Percentiles rank a stretch among this genome's conserved stretches.
Evolutionary conservation across 805 yeast species (phyloP).

Genomic region (Saturnispora hagleri): DNA sequence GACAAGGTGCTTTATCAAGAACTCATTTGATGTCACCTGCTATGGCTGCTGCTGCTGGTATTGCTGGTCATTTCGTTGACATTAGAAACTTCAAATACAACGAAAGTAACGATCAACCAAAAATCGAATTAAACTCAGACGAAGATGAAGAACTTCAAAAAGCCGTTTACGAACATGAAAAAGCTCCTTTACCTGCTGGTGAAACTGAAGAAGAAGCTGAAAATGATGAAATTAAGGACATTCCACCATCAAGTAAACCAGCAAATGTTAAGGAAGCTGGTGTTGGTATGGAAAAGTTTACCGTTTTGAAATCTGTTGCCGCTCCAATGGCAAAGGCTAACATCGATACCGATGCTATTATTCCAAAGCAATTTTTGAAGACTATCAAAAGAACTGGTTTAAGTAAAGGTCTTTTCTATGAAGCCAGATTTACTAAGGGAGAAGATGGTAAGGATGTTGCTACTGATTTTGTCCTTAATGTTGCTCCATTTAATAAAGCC

Average conservation of each 20-base stretch:
- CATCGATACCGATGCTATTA: constrained; percentile 97
- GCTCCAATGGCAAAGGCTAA: constrained; percentile 94
- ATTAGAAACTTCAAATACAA: constrained; percentile 72
- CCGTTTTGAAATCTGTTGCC: constrained; percentile 70
- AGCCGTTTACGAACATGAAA: constrained; percentile 62
- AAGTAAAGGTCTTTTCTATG: constrained; percentile 81
- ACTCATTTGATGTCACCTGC: constrained; percentile 98
- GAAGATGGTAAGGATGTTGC: constrained; percentile 61
- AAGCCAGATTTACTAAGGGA: constrained; percentile 68
- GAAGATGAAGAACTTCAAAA: constrained; percentile 47
- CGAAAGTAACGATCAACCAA: constrained; percentile 48
- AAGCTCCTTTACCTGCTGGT: constrained; percentile 47
- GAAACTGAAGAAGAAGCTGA: constrained; percentile 38
- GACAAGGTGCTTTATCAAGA: constrained; percentile 95
- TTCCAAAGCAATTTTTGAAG: constrained; percentile 96
- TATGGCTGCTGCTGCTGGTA: constrained; percentile 99
- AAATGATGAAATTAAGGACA: constrained; percentile 52
- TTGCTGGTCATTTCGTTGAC: constrained; percentile 82
- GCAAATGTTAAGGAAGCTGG: constrained; percentile 28
- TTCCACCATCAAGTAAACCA: constrained; percentile 44
- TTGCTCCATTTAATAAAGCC: constrained; percentile 70
- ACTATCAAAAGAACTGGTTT: constrained; percentile 97
- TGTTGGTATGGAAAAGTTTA: constrained; percentile 65
- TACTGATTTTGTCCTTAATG: constrained; percentile 89
- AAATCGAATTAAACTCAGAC: constrained; percentile 37